Evolutionary conservation across 768 basidiomycete species (phyloP).

Genomic region (Leccinum boreale): DNA sequence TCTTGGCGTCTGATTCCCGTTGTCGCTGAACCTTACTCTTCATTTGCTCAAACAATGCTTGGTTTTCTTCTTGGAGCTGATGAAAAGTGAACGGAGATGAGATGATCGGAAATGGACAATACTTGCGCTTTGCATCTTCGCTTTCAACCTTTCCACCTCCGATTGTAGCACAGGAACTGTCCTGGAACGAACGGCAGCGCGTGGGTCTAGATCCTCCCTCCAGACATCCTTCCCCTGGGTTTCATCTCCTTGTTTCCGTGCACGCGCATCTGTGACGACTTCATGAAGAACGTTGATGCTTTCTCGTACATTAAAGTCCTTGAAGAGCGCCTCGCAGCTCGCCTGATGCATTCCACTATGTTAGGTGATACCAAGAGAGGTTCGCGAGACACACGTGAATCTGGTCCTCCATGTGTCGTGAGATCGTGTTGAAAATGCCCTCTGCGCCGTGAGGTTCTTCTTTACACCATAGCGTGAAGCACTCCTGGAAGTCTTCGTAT

Average conservation of each 20-base stretch:
- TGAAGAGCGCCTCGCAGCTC: conserved; percentile 67
- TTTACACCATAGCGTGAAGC: conserved; percentile 62
- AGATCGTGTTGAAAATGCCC: conserved; percentile 61
- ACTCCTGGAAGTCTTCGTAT: conserved; percentile 56
- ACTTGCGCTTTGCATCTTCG: conserved; percentile 36
- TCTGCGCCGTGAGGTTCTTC: conserved; percentile 62
- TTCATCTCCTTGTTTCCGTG: conserved; percentile 45
- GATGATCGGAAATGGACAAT: not conserved
- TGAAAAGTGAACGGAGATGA: not conserved
- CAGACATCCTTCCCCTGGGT: conserved; percentile 54
- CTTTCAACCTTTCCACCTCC: conserved; percentile 39
- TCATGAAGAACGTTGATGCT: conserved; percentile 69
- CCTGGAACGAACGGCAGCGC: conserved; percentile 57
- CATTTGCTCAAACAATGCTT: conserved; percentile 43
- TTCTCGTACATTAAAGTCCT: conserved; percentile 61
- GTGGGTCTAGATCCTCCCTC: conserved; percentile 62
- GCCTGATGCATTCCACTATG: conserved; percentile 39
- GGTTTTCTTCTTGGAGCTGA: conserved; percentile 61
- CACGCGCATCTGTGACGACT: conserved; percentile 63
- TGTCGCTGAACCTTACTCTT: conserved; percentile 46
- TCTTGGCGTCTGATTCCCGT: conserved; percentile 44
- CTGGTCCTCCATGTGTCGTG: conserved; percentile 67
- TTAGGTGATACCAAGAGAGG: not conserved
- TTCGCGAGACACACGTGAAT: conserved; percentile 35
- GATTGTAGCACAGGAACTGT: conserved; percentile 56